Evolutionary conservation across 352 stramenopile genomes (phyloP).

Genomic region (Elongisporangium anandrum): DNA sequence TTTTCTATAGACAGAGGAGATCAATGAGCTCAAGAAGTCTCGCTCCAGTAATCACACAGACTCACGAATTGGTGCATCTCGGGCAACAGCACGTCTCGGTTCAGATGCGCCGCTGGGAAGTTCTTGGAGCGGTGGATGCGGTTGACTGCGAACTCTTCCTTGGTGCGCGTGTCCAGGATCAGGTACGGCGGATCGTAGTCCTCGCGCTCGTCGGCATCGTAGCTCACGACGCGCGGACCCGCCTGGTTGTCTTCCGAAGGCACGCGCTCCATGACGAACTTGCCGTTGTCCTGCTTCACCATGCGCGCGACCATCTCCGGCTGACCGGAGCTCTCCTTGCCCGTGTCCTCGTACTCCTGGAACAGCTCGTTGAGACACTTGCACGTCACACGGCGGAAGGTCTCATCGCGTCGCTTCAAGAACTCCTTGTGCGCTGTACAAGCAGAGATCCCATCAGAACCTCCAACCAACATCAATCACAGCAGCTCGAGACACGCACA

Average conservation of each 20-base stretch:
- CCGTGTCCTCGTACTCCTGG: slow-evolving; percentile 62
- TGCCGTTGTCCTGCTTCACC: slow-evolving; percentile 60
- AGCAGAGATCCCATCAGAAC: neutral
- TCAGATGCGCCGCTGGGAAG: slow-evolving; percentile 52
- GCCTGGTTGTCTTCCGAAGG: slow-evolving; percentile 40
- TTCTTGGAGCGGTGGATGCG: slow-evolving; percentile 68
- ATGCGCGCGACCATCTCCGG: slow-evolving; percentile 76
- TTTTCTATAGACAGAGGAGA: slow-evolving; percentile 37
- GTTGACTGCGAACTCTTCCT: slow-evolving; percentile 66
- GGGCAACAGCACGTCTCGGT: slow-evolving; percentile 55
- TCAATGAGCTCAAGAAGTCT: neutral
- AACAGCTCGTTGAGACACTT: slow-evolving; percentile 75
- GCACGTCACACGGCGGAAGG: slow-evolving; percentile 65
- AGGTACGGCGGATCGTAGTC: slow-evolving; percentile 75
- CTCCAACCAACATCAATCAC: neutral
- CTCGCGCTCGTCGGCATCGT: slow-evolving; percentile 70
- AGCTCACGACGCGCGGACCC: slow-evolving; percentile 67
- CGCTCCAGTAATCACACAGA: slow-evolving; percentile 1
- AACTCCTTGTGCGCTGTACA: slow-evolving; percentile 68
- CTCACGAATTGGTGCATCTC: slow-evolving; percentile 71
- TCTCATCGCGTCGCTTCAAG: slow-evolving; percentile 76
- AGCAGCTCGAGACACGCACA: slow-evolving; percentile 30
- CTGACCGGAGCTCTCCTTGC: slow-evolving; percentile 19
- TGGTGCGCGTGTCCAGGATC: slow-evolving; percentile 62
- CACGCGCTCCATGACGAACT: slow-evolving; percentile 69